Percentiles rank a stretch among this genome's conserved stretches.
Evolutionary conservation across 2,329 filamentous ascomycete genomes (phyloP).

Genomic region (Myriosclerotinia scirpicola): DNA sequence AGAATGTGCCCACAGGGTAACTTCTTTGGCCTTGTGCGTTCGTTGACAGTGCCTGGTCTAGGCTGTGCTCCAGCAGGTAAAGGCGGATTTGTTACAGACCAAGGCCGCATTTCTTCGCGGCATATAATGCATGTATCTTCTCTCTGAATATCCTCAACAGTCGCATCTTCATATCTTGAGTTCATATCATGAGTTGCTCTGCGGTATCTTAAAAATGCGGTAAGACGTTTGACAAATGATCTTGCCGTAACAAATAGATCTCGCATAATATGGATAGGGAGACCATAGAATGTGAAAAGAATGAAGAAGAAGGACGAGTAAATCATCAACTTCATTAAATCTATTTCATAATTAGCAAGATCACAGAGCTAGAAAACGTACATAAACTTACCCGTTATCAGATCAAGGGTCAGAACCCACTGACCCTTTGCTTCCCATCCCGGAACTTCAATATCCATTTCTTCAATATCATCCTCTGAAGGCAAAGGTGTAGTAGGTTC

Average conservation of each 20-base stretch:
- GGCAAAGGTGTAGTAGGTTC: constrained; percentile 50
- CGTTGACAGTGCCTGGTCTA: constrained; percentile 56
- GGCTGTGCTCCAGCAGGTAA: constrained; percentile 41
- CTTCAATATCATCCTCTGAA: constrained; percentile 75
- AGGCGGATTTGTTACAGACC: constrained; percentile 54
- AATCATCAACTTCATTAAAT: constrained; percentile 86
- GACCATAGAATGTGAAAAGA: constrained; percentile 87
- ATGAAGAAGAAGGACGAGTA: constrained; percentile 93
- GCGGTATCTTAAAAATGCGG: constrained; percentile 84
- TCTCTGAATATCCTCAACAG: constrained; percentile 74
- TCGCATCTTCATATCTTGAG: constrained; percentile 83
- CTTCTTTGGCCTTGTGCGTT: constrained; percentile 88
- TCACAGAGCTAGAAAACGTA: not conserved
- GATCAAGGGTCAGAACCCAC: constrained; percentile 85
- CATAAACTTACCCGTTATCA: constrained; percentile 65
- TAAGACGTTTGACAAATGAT: constrained; percentile 87
- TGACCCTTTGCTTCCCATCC: constrained; percentile 97
- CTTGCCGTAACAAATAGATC: constrained; percentile 93
- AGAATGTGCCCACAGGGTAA: constrained; percentile 94
- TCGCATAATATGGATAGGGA: constrained; percentile 94
- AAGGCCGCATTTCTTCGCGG: constrained; percentile 89
- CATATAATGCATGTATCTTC: constrained; percentile 98
- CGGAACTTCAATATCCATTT: constrained; percentile 91
- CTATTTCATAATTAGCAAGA: constrained; percentile 46
- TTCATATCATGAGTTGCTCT: constrained; percentile 95